Conservation (phyloP, 1,284 basidiomycete genomes). For the Cryptococcus sp. region DNA sequence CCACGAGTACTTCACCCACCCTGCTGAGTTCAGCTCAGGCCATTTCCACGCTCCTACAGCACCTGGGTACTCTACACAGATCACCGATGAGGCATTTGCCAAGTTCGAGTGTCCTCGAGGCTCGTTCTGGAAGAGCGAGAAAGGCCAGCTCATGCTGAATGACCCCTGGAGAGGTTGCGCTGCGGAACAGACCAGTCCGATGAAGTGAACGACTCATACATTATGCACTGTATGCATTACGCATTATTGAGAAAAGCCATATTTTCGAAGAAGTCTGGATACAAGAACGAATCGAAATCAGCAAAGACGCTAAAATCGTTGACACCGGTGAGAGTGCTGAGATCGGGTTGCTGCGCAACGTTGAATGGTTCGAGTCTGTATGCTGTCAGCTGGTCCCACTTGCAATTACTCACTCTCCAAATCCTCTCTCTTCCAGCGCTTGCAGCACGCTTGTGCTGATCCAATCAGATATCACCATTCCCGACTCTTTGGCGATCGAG, state of each 20-base stretch:
- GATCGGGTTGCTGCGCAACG: constrained; percentile 2
- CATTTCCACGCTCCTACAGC: constrained; percentile 28
- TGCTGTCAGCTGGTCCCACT: not conserved
- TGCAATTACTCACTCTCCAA: constrained; percentile 16
- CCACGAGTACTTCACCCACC: constrained; percentile 31
- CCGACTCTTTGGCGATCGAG: constrained; percentile 24
- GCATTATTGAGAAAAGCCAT: constrained; percentile 8
- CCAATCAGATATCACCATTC: constrained; percentile 23
- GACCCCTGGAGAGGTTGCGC: constrained; percentile 32
- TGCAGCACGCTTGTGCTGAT: constrained; percentile 8
- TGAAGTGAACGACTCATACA: constrained; percentile 14
- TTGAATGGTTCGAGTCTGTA: not conserved
- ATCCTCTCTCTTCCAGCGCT: constrained; percentile 7
- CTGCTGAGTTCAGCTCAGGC: constrained; percentile 20
- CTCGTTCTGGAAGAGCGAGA: constrained; percentile 30
- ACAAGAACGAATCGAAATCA: constrained; percentile 23
- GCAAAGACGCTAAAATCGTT: constrained; percentile 14
- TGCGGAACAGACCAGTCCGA: constrained; percentile 29
- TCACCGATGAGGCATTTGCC: constrained; percentile 28
- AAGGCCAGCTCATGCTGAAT: constrained; percentile 31
- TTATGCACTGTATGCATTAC: constrained; percentile 1
- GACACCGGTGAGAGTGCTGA: not conserved
- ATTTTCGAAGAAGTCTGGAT: constrained; percentile 21
- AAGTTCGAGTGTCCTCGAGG: constrained; percentile 30
- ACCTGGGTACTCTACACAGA: constrained; percentile 29